Evolutionary conservation across 768 basidiomycete species (phyloP).

Genomic region (Naematelia encephala): DNA sequence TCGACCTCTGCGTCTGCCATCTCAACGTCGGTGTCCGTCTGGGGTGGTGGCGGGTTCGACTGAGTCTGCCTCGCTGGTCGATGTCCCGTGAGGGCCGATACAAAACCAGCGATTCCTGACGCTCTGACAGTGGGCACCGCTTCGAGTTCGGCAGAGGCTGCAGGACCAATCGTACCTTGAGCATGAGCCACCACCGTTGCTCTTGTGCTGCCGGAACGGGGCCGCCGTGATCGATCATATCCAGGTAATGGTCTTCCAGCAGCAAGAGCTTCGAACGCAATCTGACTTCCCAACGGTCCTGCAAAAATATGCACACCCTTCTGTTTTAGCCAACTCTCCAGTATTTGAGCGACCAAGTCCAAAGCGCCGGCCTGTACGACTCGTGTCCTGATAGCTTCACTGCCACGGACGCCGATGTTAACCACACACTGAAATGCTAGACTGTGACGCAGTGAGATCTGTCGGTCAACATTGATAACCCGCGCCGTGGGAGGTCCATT

Average conservation of each 20-base stretch:
- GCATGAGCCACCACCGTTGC: not conserved
- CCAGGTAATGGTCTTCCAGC: slow-evolving; percentile 21
- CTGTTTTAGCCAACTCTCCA: slow-evolving; percentile 87
- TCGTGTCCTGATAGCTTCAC: slow-evolving; percentile 80
- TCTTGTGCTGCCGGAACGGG: not conserved
- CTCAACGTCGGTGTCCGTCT: slow-evolving; percentile 41
- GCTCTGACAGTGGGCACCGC: not conserved
- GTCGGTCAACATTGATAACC: slow-evolving; percentile 45
- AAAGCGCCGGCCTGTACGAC: slow-evolving; percentile 93
- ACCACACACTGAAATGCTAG: slow-evolving; percentile 96
- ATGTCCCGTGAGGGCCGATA: not conserved
- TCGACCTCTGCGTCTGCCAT: slow-evolving; percentile 46
- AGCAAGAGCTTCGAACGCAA: slow-evolving; percentile 32
- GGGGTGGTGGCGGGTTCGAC: not conserved
- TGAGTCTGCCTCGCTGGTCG: not conserved
- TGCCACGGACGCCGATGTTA: slow-evolving; percentile 95
- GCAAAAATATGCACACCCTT: slow-evolving; percentile 84
- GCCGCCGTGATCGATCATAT: not conserved
- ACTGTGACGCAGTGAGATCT: slow-evolving; percentile 56
- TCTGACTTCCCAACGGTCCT: slow-evolving; percentile 64
- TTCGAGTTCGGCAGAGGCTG: not conserved
- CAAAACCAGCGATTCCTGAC: not conserved
- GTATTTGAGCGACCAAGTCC: slow-evolving; percentile 86
- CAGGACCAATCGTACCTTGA: not conserved
- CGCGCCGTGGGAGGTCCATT: slow-evolving; percentile 49